These are phyloP conservation scores for Akanthomyces dipterigenus DNA, from an alignment of 2,329 filamentous ascomycete species.

Conservation along the genomic window DNA sequence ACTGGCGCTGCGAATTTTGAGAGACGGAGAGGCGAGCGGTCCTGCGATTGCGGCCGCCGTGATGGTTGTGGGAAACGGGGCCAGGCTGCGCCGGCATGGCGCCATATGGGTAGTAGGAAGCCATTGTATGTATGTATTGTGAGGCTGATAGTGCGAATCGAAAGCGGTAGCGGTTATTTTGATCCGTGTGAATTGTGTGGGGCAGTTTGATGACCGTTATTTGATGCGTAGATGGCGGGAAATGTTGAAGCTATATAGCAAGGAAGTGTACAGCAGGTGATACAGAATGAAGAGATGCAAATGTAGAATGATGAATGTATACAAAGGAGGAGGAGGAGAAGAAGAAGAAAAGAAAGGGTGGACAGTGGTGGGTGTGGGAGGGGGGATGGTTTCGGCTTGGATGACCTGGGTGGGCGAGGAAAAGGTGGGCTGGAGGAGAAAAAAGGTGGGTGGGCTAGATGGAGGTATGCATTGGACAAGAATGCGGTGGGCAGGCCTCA, in stretches of 20 bases:
- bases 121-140: conserved; percentile 38
- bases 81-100: conserved; percentile 52
- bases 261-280: conserved; percentile 3
- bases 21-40: conserved; percentile 72
- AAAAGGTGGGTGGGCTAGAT: background rate
- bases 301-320: conserved; percentile 2
- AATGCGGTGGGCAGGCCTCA: conserved; percentile 8
- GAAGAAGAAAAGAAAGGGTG: conserved; percentile 12
- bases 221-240: background rate
- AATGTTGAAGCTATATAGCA: conserved; percentile 3
- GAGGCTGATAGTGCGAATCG: conserved; percentile 20
- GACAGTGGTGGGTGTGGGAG: conserved; percentile 6
- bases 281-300: background rate
- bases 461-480: conserved; percentile 11
- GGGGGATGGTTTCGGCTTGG: conserved; percentile 8
- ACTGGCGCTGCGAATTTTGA: conserved; percentile 81
- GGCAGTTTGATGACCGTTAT: background rate
- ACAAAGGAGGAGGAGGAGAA: conserved; percentile 1
- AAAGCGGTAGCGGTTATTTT: background rate
- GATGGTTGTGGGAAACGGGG: conserved; percentile 58
- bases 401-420: background rate
- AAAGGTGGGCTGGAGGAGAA: background rate
- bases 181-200: background rate
- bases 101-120: conserved; percentile 58
- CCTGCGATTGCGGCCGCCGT: conserved; percentile 78